These are phyloP conservation scores for Sphaerulina musiva DNA, from an alignment of 2,329 filamentous ascomycete genomes.

Conservation along the genomic window DNA sequence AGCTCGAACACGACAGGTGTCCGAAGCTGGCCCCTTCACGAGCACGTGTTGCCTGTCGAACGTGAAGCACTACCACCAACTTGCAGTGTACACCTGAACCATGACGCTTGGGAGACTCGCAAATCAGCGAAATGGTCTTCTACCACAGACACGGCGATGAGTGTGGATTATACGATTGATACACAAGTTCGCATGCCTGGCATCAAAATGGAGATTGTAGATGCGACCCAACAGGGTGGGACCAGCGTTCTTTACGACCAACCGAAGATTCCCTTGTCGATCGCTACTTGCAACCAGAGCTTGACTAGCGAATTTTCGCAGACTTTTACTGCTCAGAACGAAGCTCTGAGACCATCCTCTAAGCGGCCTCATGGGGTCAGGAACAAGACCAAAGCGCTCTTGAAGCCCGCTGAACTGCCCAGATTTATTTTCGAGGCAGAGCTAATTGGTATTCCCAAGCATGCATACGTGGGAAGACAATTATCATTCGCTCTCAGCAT, in stretches of 20 bases:
- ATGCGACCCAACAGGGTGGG: conserved; percentile 1
- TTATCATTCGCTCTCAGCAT: conserved; percentile 11
- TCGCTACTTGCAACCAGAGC: conserved; percentile 4
- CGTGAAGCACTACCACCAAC: conserved; percentile 11
- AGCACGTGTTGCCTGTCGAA: neutral
- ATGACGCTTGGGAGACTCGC: neutral
- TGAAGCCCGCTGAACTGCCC: conserved; percentile 8
- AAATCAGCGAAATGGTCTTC: conserved; percentile 3
- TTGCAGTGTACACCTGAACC: neutral
- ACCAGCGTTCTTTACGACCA: conserved; percentile 13
- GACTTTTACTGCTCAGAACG: conserved; percentile 10
- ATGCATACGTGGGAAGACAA: conserved; percentile 13
- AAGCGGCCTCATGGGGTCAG: conserved; percentile 12
- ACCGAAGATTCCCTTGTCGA: conserved; percentile 11
- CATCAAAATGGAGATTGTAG: conserved; percentile 12
- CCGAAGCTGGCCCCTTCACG: conserved; percentile 11
- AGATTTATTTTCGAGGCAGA: conserved; percentile 13
- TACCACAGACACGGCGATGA: neutral
- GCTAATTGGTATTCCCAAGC: conserved; percentile 6
- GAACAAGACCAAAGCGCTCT: conserved; percentile 15
- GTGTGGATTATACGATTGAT: conserved; percentile 7
- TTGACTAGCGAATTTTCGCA: conserved; percentile 1
- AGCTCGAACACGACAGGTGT: conserved; percentile 5
- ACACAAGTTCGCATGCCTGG: conserved; percentile 13
- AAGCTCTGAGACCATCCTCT: conserved; percentile 1